Conservation (phyloP, 306 rosid species). For the Hippophae gyantsensis region DNA sequence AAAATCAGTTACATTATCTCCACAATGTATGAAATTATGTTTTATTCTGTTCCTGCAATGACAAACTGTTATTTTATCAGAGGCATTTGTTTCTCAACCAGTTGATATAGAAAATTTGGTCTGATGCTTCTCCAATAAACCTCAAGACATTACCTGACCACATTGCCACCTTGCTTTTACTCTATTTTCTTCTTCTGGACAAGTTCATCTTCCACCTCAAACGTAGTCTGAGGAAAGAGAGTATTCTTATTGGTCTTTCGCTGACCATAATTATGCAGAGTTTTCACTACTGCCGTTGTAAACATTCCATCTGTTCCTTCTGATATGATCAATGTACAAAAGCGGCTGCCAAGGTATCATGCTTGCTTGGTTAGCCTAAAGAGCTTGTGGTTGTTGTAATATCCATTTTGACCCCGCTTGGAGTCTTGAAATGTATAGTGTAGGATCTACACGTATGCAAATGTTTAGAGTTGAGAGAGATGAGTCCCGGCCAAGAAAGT, state of each 20-base stretch:
- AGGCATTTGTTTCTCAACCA: constrained; percentile 35
- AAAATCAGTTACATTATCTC: constrained; percentile 23
- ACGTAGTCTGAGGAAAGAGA: constrained; percentile 25
- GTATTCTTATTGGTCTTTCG: constrained; percentile 26
- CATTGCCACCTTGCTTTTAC: constrained; percentile 13
- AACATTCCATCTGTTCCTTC: constrained; percentile 1
- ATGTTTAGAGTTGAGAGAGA: constrained; percentile 19
- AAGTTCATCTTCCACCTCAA: constrained; percentile 17
- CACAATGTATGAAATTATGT: constrained; percentile 22
- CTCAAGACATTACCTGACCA: constrained; percentile 24
- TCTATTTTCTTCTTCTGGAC: constrained; percentile 11
- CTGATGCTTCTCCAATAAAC: constrained; percentile 22
- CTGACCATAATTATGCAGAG: constrained; percentile 21
- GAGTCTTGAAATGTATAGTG: constrained; percentile 36
- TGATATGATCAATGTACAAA: constrained; percentile 24
- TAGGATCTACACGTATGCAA: constrained; percentile 27
- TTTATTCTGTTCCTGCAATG: constrained; percentile 35
- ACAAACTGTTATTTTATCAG: constrained; percentile 39
- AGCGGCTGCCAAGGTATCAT: constrained; percentile 23
- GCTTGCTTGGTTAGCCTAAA: constrained; percentile 19
- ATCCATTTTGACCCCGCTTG: constrained; percentile 8
- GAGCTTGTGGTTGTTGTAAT: constrained; percentile 27
- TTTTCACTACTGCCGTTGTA: constrained; percentile 14
- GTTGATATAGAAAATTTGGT: constrained; percentile 26
- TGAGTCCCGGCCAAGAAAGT: constrained; percentile 7